Conservation (phyloP, 2,329 filamentous ascomycete species). For the Clonostachys solani region DNA sequence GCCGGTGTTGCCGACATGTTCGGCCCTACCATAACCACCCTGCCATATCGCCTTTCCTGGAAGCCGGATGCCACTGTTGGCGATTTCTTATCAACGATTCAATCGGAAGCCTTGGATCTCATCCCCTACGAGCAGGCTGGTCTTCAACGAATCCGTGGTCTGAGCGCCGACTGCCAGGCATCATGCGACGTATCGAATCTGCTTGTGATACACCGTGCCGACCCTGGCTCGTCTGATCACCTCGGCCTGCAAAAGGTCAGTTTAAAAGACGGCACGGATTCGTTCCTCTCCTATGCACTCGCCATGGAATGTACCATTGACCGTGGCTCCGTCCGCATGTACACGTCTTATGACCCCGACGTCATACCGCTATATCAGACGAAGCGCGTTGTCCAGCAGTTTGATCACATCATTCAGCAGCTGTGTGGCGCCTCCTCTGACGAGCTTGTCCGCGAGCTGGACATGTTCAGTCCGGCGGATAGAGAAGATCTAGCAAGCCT, state of each 20-base stretch:
- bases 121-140: background rate
- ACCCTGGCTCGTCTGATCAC: background rate
- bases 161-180: background rate
- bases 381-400: slow-evolving; percentile 5
- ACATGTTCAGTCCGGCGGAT: background rate
- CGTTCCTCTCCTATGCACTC: slow-evolving; percentile 18
- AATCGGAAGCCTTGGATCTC: background rate
- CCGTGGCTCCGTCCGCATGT: background rate
- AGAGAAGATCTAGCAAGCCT: background rate
- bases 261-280: slow-evolving; percentile 3
- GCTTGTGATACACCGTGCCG: background rate
- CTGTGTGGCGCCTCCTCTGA: slow-evolving; percentile 4
- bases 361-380: slow-evolving; percentile 4
- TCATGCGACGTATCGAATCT: background rate
- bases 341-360: slow-evolving; percentile 1
- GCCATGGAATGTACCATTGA: slow-evolving; percentile 1
- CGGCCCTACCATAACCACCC: background rate
- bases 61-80: background rate
- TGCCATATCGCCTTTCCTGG: background rate
- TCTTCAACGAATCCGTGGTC: background rate
- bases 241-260: slow-evolving; percentile 1
- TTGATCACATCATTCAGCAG: slow-evolving; percentile 5
- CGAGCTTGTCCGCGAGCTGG: background rate
- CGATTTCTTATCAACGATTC: background rate
- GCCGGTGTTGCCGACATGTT: background rate